Evolutionary conservation across 179 eudicot genomes (phyloP), one percentile per base, ranked within the genome.

Genomic region (Sideroxylon spinosum): DNA sequence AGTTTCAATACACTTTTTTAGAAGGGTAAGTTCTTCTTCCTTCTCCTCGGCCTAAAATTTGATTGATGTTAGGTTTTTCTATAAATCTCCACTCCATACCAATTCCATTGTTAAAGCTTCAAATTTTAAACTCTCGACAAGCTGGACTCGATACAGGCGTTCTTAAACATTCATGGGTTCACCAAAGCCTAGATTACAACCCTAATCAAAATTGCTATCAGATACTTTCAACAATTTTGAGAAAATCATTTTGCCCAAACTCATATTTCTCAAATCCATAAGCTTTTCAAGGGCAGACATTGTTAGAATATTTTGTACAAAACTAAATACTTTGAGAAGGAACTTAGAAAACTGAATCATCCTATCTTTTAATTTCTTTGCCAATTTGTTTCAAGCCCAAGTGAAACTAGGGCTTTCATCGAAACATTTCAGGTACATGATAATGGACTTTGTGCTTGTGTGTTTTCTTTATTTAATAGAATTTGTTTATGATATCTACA

Each of bases 231-330:
- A 32, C 16, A 25, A 81, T 4, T 81, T 82, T 0, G 60, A 66
- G 53, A 73, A 78, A 22, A 52, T 52, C 73, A 68, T 85, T 22
- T 50, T 67, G 82, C 86, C 88, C 20, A 87, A 87, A 55, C 2
- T 84, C 22, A 60, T 84, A 53, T 86, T 84, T 66, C 77, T 84
- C 55, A 78, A 75, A 6, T 79, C 82, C 16, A 23, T n/a, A 44
- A 83, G 89, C 22, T 0, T 81, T 44, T 76, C 83, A 10, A 44
- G 52, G 6, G 11, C 23, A 10, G 77, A 78, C 8, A 11, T 81
- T 20, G 22, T 19, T 2, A 48, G 16, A 2, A 19, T 82, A 7
- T 4, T 83, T 22, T 14, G 76, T 0, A 25, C 13, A 57, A 6
- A 25, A 0, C 86, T 82, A 0, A 3, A 0, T 0, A 3, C 77